These are phyloP conservation scores for Aspergillus biplanus DNA, from an alignment of 495 filamentous ascomycete genomes.

Conservation along the genomic window DNA sequence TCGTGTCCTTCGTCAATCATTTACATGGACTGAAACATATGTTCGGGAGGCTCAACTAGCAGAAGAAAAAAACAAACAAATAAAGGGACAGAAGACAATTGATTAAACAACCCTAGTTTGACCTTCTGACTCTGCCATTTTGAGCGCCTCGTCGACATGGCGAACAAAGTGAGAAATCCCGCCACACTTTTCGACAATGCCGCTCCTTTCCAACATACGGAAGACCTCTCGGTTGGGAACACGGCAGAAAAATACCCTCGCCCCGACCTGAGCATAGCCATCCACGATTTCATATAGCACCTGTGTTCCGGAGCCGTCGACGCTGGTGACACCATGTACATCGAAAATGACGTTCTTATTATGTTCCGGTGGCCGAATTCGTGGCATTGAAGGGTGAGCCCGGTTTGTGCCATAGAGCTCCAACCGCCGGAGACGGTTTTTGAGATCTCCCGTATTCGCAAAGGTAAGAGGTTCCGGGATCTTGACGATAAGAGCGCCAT, in stretches of 20 bases:
- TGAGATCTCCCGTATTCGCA: slow-evolving; percentile 93
- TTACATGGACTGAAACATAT: background rate
- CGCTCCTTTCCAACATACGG: slow-evolving; percentile 72
- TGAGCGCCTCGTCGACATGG: slow-evolving; percentile 81
- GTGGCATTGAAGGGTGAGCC: slow-evolving; percentile 85
- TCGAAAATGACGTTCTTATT: slow-evolving; percentile 95
- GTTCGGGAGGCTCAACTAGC: background rate
- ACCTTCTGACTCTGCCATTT: slow-evolving; percentile 71
- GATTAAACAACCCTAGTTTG: slow-evolving; percentile 10
- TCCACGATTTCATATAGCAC: slow-evolving; percentile 88
- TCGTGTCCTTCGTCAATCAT: background rate
- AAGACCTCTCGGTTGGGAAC: slow-evolving; percentile 72
- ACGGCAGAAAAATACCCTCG: slow-evolving; percentile 86
- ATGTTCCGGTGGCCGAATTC: slow-evolving; percentile 68
- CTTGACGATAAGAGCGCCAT: slow-evolving; percentile 92
- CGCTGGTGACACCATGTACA: slow-evolving; percentile 88
- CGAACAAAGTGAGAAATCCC: slow-evolving; percentile 77
- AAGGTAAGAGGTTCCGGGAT: slow-evolving; percentile 97
- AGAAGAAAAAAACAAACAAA: background rate
- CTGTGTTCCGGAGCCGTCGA: slow-evolving; percentile 92
- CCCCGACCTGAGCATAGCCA: slow-evolving; percentile 69
- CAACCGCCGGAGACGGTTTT: slow-evolving; percentile 76
- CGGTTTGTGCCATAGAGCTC: slow-evolving; percentile 85
- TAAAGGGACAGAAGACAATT: too few relatives aligned
- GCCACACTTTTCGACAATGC: slow-evolving; percentile 80